Evolutionary conservation across 148 eudicot genomes (phyloP).

Genomic region (Rhododendron molle): DNA sequence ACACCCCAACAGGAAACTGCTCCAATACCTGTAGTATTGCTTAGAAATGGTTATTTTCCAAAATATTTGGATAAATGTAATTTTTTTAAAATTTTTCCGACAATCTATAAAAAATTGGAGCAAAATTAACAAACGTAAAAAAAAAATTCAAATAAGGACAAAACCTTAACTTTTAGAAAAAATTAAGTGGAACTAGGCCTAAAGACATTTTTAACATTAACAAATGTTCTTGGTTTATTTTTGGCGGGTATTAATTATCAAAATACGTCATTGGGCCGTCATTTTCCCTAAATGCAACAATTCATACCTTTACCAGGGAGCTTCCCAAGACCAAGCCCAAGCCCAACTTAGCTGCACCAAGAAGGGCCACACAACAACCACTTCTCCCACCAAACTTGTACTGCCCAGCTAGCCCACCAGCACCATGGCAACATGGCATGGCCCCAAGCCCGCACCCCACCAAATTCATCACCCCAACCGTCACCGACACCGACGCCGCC

Average conservation of each 20-base stretch:
- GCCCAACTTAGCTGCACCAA: conserved; percentile 57
- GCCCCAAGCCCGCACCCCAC: conserved; percentile 96
- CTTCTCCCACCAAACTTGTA: conserved; percentile 42
- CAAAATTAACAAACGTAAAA: too few relatives aligned
- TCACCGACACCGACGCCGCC: conserved; percentile 61
- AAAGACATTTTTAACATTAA: too few relatives aligned
- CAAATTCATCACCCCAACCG: conserved; percentile 80
- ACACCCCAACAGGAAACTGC: conserved; percentile 71
- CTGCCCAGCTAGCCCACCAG: conserved; percentile 78
- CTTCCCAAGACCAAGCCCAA: conserved; percentile 67
- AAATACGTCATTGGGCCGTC: too few relatives aligned
- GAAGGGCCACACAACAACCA: conserved; percentile 76
- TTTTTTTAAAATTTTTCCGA: too few relatives aligned
- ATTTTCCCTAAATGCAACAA: background rate
- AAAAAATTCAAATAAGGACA: too few relatives aligned
- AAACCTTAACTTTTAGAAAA: too few relatives aligned
- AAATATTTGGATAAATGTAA: too few relatives aligned
- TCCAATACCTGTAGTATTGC: conserved; percentile 28
- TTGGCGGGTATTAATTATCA: too few relatives aligned
- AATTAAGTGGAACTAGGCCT: too few relatives aligned
- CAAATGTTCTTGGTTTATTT: too few relatives aligned
- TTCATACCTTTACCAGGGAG: conserved; percentile 37
- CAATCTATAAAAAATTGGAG: too few relatives aligned
- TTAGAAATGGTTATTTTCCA: too few relatives aligned
- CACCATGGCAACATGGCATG: conserved; percentile 88